These are phyloP conservation scores for Hirschfeldia incana DNA, from an alignment of 345 rosid genomes.

Conservation along the genomic window DNA sequence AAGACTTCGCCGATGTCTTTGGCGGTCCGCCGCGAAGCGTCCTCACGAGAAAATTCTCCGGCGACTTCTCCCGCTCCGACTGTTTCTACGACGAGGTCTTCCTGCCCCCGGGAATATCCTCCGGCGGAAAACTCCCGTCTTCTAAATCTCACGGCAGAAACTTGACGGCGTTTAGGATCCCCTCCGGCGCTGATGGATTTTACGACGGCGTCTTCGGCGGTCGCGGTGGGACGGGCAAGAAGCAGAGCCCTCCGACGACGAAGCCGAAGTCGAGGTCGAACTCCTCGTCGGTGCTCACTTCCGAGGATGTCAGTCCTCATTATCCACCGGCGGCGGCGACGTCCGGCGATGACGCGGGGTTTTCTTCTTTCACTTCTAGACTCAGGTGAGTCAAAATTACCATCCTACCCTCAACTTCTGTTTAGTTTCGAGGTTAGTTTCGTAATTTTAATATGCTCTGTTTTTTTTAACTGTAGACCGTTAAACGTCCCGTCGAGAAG, in stretches of 20 bases:
- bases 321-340: conserved; percentile 44
- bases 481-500: conserved; percentile 71
- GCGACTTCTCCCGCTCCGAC: conserved; percentile 48
- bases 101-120: conserved; percentile 44
- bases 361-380: conserved; percentile 75
- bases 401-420: neutral
- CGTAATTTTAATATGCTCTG: neutral
- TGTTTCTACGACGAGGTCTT: conserved; percentile 77
- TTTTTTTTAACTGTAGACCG: conserved; percentile 50
- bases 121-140: conserved; percentile 24
- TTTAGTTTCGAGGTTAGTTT: neutral
- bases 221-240: conserved; percentile 42
- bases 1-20: conserved; percentile 83
- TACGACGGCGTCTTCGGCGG: conserved; percentile 65
- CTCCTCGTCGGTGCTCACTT: conserved; percentile 76
- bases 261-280: conserved; percentile 50
- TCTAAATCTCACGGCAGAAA: conserved; percentile 52
- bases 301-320: conserved; percentile 81
- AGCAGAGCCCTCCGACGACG: conserved; percentile 21
- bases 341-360: conserved; percentile 61
- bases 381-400: conserved; percentile 54
- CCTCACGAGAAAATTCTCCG: conserved; percentile 62
- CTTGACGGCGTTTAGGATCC: conserved; percentile 71
- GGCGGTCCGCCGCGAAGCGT: conserved; percentile 89
- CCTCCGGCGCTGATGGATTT: conserved; percentile 52